Conservation (phyloP, 495 filamentous ascomycete genomes). For the Collariella sp. region DNA sequence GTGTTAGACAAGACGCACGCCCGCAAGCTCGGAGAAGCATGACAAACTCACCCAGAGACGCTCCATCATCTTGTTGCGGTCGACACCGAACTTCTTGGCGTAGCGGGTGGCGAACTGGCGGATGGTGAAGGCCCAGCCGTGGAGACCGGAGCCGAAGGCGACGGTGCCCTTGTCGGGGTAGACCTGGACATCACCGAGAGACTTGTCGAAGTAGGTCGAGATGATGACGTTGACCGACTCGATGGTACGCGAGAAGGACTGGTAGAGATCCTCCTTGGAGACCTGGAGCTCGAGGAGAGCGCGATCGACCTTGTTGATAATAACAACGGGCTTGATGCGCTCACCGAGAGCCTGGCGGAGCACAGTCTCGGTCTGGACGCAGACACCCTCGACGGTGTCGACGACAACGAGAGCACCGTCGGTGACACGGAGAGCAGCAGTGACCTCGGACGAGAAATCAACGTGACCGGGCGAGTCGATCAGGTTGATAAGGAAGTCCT, state of each 20-base stretch:
- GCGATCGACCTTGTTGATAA: conserved; percentile 99
- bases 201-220: conserved; percentile 96
- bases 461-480: conserved; percentile 99
- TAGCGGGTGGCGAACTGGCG: conserved; percentile 95
- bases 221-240: conserved; percentile 99
- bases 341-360: conserved; percentile 98
- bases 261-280: conserved; percentile 97
- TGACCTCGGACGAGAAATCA: conserved; percentile 99
- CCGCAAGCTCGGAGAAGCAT: neutral
- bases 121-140: conserved; percentile 99
- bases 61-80: conserved; percentile 99
- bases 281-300: conserved; percentile 97
- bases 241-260: conserved; percentile 97
- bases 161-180: conserved; percentile 94
- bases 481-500: conserved; percentile 99
- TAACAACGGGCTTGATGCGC: conserved; percentile 98
- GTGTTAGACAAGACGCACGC: neutral
- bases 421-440: conserved; percentile 98
- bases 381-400: conserved; percentile 99
- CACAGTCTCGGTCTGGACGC: conserved; percentile 99
- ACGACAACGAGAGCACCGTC: conserved; percentile 99
- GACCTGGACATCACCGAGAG: conserved; percentile 95
- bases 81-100: conserved; percentile 99
- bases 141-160: conserved; percentile 98
- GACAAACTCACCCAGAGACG: conserved; percentile 77